phyloP scores from a whole-genome alignment of 2,329 filamentous ascomycete genomes.

The Fusarium graminum region DNA sequence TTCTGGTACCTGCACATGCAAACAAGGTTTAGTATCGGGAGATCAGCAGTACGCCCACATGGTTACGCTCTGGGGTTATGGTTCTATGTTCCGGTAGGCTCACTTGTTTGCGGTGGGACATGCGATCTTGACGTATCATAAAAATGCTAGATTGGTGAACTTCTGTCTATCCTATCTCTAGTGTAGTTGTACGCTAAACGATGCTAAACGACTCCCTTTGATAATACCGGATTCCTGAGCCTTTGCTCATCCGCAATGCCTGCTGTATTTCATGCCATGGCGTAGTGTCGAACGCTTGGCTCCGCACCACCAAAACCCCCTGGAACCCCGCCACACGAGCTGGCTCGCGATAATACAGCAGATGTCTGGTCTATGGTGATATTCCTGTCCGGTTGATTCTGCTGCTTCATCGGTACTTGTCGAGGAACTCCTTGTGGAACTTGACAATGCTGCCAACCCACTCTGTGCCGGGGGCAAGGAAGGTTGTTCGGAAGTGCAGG shows the following conservation, averaged over 20 bases:
- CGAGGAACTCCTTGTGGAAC: conserved; percentile 94
- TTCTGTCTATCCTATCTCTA: conserved; percentile 37
- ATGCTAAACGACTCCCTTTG: conserved; percentile 25
- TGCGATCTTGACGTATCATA: conserved; percentile 8
- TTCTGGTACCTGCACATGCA: conserved; percentile 31
- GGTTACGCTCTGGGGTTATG: conserved; percentile 1
- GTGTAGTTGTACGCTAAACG: conserved; percentile 31
- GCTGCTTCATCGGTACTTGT: conserved; percentile 72
- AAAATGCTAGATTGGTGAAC: conserved; percentile 39
- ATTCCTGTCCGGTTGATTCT: background rate
- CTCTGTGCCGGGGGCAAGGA: conserved; percentile 94
- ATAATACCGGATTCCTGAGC: conserved; percentile 7
- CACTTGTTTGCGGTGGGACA: conserved; percentile 6
- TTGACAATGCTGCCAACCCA: conserved; percentile 89
- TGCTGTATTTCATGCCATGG: conserved; percentile 13
- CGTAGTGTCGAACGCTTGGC: conserved; percentile 17
- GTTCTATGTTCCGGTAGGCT: background rate
- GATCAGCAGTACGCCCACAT: conserved; percentile 17
- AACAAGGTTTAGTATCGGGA: conserved; percentile 20
- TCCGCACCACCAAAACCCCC: conserved; percentile 21
- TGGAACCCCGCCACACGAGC: conserved; percentile 20
- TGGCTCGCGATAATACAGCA: conserved; percentile 4
- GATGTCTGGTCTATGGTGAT: conserved; percentile 3
- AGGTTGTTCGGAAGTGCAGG: conserved; percentile 95
- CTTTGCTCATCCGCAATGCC: conserved; percentile 12